Evolutionary conservation across 306 rosid genomes (phyloP), one percentile per base, ranked within the genome.

Genomic region (Rubus parviflorus): DNA sequence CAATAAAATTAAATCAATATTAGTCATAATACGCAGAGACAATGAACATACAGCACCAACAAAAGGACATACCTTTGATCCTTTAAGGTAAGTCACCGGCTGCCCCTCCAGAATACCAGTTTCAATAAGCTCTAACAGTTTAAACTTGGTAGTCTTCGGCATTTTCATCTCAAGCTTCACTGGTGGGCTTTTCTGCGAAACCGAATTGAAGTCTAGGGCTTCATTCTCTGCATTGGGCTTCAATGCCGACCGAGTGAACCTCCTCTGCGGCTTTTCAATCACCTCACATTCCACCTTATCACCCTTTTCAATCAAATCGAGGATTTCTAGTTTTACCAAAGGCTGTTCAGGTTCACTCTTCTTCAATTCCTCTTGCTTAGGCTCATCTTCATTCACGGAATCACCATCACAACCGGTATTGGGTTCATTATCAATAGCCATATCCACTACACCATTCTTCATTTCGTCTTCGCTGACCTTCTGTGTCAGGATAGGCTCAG

Each of bases 101-200:
- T 90, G 80, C 25, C 97, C 99, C 79, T 96, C 99, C 1, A 96
- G 83, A 75, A 96, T 79, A 74, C 99, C 98, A 1, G 92, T 86
- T 8, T 85, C 85, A n/a, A 96, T 82, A 84, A 96, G 96, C 49
- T 91, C 97, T 81, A 84, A 89, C 53, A 96, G 81, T 83, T 83
- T 92, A 77, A 89, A 92, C 88, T 77, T 95, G 54, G 19, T 35
- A 38, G 23, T 43, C 53, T 68, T 83, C 7, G 58, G 64, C 79
- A 68, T 77, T 73, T 60, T 86, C 48, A 8, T 58, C 8, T 60
- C 80, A 45, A 57, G 19, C 70, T 74, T 68, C 20, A 73, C 72
- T 17, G 83, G 54, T 23, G 67, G 45, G 7, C 49, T 46, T 60
- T 45, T 45, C 58, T 25, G 45, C 2, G 20, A 16, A 38, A 8